Conservation (phyloP, 1,284 basidiomycete species). For the Leccinum solheimii region DNA sequence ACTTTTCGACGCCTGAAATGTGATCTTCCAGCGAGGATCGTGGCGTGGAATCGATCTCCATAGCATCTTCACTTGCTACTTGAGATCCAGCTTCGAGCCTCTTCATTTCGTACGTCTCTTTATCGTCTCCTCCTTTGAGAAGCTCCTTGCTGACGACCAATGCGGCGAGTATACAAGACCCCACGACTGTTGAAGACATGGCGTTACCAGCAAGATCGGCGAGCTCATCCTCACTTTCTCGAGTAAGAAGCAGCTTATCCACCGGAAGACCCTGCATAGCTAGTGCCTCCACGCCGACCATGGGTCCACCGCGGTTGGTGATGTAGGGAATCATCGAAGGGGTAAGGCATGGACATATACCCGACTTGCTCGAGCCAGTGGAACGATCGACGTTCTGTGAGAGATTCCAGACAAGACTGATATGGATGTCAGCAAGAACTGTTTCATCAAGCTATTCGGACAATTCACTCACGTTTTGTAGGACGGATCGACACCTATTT, state of each 20-base stretch:
- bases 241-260: slow-evolving; percentile 87
- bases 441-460: neutral
- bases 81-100: slow-evolving; percentile 42
- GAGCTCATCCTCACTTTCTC: slow-evolving; percentile 91
- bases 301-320: slow-evolving; percentile 94
- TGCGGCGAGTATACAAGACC: slow-evolving; percentile 85
- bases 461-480: slow-evolving; percentile 74
- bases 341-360: slow-evolving; percentile 90
- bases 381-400: slow-evolving; percentile 95
- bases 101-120: slow-evolving; percentile 63
- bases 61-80: slow-evolving; percentile 41
- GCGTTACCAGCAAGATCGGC: slow-evolving; percentile 96
- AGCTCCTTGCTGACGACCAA: slow-evolving; percentile 67
- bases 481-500: slow-evolving; percentile 77
- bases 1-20: slow-evolving; percentile 70
- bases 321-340: slow-evolving; percentile 97
- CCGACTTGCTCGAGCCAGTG: slow-evolving; percentile 76
- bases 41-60: slow-evolving; percentile 45
- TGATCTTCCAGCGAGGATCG: slow-evolving; percentile 44
- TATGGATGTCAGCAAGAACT: slow-evolving; percentile 19
- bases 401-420: slow-evolving; percentile 91
- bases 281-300: slow-evolving; percentile 90
- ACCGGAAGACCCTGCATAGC: slow-evolving; percentile 93
- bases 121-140: slow-evolving; percentile 64
- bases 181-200: slow-evolving; percentile 96